Conservation (phyloP, 2,329 filamentous ascomycete species). For the Neonectria ditissima region DNA sequence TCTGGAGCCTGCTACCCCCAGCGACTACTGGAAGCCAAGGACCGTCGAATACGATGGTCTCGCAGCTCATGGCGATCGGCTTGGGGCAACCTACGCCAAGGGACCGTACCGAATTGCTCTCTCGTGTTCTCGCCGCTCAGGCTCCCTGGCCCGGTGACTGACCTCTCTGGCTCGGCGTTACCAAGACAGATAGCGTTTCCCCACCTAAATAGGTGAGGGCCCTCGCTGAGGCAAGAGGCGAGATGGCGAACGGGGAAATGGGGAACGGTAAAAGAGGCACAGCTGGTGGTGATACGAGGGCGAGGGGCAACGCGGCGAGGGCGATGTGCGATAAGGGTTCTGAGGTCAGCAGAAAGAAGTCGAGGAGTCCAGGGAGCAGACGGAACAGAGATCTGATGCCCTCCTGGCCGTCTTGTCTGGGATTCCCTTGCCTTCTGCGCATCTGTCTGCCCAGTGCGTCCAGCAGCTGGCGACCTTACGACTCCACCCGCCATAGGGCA, state of each 20-base stretch:
- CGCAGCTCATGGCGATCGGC: background rate
- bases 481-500: slow-evolving; percentile 8
- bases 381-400: slow-evolving; percentile 14
- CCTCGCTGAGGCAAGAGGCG: slow-evolving; percentile 4
- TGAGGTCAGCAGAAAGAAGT: no score
- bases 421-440: slow-evolving; percentile 17
- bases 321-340: slow-evolving; percentile 9
- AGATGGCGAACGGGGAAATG: slow-evolving; percentile 7
- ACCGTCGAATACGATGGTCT: slow-evolving; percentile 17
- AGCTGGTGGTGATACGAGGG: slow-evolving; percentile 20
- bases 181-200: background rate
- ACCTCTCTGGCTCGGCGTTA: slow-evolving; percentile 4
- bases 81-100: slow-evolving; percentile 8
- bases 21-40: slow-evolving; percentile 14
- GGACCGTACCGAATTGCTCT: slow-evolving; percentile 11
- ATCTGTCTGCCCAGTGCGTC: slow-evolving; percentile 1
- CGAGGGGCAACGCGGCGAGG: background rate
- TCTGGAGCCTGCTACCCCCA: slow-evolving; percentile 11
- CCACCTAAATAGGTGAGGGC: slow-evolving; percentile 9
- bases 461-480: background rate
- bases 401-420: slow-evolving; percentile 3
- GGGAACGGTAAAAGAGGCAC: slow-evolving; percentile 1
- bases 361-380: background rate
- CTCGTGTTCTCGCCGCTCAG: slow-evolving; percentile 14
- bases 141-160: background rate